Evolutionary conservation across 345 rosid genomes (phyloP).

Genomic region (Eucalyptus polybractea): DNA sequence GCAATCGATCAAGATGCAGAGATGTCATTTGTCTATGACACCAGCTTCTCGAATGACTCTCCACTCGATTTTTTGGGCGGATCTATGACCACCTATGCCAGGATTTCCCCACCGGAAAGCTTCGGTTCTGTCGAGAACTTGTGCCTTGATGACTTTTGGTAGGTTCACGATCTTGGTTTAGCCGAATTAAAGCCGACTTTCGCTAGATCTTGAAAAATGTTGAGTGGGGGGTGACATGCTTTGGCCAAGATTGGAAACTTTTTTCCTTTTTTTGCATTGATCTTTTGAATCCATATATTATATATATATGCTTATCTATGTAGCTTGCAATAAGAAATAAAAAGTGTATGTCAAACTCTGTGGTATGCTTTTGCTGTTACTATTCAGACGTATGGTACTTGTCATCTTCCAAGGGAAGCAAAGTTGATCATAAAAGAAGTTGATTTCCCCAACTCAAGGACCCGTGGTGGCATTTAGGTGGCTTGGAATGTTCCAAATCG

Average conservation of each 20-base stretch:
- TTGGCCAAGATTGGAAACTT: not conserved
- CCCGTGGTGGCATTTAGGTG: not conserved
- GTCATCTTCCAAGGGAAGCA: not conserved
- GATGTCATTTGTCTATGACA: slow-evolving; percentile 73
- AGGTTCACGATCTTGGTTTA: not conserved
- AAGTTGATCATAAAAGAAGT: not conserved
- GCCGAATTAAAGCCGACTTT: not conserved
- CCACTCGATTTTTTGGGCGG: slow-evolving; percentile 86
- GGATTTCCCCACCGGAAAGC: slow-evolving; percentile 40
- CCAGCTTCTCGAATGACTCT: slow-evolving; percentile 54
- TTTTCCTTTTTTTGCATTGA: not conserved
- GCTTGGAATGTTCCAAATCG: not conserved
- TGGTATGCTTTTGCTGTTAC: not conserved
- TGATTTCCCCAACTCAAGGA: not conserved
- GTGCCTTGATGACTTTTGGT: slow-evolving; percentile 61
- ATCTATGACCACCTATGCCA: slow-evolving; percentile 43
- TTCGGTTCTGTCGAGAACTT: slow-evolving; percentile 78
- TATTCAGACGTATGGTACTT: not conserved
- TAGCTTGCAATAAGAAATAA: not conserved
- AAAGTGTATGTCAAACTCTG: not conserved
- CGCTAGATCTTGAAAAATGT: not conserved
- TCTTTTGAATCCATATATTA: not conserved
- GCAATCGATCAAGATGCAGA: slow-evolving; percentile 30
- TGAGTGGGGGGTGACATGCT: not conserved
- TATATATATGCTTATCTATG: not conserved